A percentile compares a stretch with the other conserved stretches of the same genome.
phyloP scores from a whole-genome alignment of 768 basidiomycete genomes.

The Agaricus sinodeliciosus region DNA sequence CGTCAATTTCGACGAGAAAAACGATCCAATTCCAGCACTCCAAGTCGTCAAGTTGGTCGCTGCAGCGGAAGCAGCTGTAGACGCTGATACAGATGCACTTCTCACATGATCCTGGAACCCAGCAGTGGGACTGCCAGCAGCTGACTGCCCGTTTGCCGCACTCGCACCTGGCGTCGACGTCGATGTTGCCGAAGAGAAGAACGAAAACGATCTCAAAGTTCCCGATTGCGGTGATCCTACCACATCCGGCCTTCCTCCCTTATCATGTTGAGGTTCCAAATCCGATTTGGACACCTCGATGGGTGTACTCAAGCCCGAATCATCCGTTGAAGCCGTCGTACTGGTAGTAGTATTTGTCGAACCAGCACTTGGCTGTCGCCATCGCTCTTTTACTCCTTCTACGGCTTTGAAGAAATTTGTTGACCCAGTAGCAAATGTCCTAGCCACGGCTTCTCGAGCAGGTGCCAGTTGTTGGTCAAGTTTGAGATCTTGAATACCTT shows the following conservation, averaged over 20 bases:
- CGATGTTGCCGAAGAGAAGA: slow-evolving; percentile 6
- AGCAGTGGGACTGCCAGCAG: background rate
- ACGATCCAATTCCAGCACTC: slow-evolving; percentile 27
- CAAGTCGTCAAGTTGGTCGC: slow-evolving; percentile 18
- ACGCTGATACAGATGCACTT: slow-evolving; percentile 15
- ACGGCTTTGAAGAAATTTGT: slow-evolving; percentile 84
- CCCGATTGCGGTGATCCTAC: background rate
- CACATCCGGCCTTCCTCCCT: slow-evolving; percentile 3
- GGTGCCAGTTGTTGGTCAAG: slow-evolving; percentile 92
- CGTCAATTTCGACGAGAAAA: slow-evolving; percentile 21
- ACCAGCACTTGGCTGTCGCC: slow-evolving; percentile 27
- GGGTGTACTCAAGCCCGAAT: slow-evolving; percentile 28
- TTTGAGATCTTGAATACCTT: slow-evolving; percentile 92
- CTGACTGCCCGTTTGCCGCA: background rate
- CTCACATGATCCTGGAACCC: background rate
- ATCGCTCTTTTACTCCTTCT: slow-evolving; percentile 78
- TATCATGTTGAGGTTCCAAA: slow-evolving; percentile 15
- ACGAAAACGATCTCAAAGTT: slow-evolving; percentile 15
- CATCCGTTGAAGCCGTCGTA: slow-evolving; percentile 17
- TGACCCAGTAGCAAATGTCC: slow-evolving; percentile 68
- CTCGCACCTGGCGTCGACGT: slow-evolving; percentile 1
- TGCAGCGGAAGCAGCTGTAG: slow-evolving; percentile 8
- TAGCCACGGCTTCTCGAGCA: slow-evolving; percentile 80
- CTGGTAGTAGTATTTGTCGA: slow-evolving; percentile 10
- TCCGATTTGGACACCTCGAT: slow-evolving; percentile 34